phyloP scores from a whole-genome alignment of 108 stramenopile genomes.

The Poteriospumella lacustris region DNA sequence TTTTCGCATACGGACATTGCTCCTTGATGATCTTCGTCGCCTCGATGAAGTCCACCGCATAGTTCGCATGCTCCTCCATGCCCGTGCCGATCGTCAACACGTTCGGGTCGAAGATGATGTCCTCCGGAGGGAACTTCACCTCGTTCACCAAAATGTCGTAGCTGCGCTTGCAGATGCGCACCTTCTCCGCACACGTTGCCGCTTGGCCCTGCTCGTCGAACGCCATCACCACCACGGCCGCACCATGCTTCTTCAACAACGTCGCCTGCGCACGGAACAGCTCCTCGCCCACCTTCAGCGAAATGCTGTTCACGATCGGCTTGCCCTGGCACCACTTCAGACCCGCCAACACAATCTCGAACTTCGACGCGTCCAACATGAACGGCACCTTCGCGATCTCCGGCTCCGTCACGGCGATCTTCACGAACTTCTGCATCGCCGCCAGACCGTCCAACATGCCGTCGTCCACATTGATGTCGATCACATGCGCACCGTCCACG shows the following conservation, averaged over 20 bases:
- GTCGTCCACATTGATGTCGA: conserved; percentile 98
- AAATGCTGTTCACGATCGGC: conserved; percentile 94
- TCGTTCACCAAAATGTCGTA: conserved; percentile 94
- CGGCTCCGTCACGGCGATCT: conserved; percentile 94
- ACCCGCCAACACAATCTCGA: conserved; percentile 88
- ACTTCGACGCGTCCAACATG: conserved; percentile 97
- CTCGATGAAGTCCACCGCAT: conserved; percentile 95
- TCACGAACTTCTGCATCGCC: conserved; percentile 98
- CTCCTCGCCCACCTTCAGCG: conserved; percentile 94
- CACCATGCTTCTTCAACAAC: conserved; percentile 86
- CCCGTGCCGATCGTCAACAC: conserved; percentile 75
- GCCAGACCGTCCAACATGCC: conserved; percentile 90
- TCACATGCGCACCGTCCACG: conserved; percentile 90
- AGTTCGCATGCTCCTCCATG: conserved; percentile 91
- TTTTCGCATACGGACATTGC: conserved; percentile 87
- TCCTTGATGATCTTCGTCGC: conserved; percentile 88
- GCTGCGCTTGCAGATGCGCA: conserved; percentile 94
- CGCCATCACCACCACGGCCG: conserved; percentile 97
- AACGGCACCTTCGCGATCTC: conserved; percentile 90
- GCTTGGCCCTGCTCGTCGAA: conserved; percentile 98
- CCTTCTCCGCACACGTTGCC: conserved; percentile 87
- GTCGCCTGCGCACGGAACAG: conserved; percentile 90
- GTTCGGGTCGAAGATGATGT: conserved; percentile 97
- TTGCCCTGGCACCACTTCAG: conserved; percentile 96
- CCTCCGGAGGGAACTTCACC: conserved; percentile 91